Percentiles rank a stretch among this genome's conserved stretches.
Conservation (phyloP, 2,329 filamentous ascomycete species). For the Aurifilum marmelostoma region DNA sequence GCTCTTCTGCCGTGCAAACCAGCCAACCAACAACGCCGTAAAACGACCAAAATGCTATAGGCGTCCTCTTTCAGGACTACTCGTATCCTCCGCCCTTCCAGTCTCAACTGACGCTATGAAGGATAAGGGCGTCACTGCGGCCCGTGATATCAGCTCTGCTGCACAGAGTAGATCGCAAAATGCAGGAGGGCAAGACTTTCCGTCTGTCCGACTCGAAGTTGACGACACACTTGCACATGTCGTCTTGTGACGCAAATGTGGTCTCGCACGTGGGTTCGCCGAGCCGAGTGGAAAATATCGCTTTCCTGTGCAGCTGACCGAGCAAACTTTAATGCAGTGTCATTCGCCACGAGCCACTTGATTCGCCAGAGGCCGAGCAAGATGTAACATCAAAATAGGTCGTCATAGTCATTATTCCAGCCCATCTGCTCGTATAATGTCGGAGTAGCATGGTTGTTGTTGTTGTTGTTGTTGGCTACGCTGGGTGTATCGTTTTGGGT, state of each 20-base stretch:
- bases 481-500: background rate
- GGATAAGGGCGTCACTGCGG: background rate
- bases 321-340: slow-evolving; percentile 2
- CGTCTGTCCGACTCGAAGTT: background rate
- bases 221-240: no score
- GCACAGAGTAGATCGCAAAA: background rate
- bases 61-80: background rate
- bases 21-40: background rate
- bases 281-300: no score
- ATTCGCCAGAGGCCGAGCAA: slow-evolving; percentile 36
- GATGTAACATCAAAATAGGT: slow-evolving; percentile 42
- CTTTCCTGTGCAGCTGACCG: background rate
- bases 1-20: background rate
- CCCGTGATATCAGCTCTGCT: background rate
- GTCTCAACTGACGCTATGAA: background rate
- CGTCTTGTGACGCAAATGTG: background rate
- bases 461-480: background rate
- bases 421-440: slow-evolving; percentile 60
- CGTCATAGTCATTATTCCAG: slow-evolving; percentile 57
- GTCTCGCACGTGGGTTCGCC: background rate
- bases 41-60: background rate
- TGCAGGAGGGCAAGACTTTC: background rate
- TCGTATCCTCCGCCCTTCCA: background rate
- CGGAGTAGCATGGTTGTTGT: slow-evolving; percentile 26
- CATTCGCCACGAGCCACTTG: background rate